These are phyloP conservation scores for Pseudocercospora vitis DNA, from an alignment of 2,329 filamentous ascomycete genomes.

Conservation along the genomic window DNA sequence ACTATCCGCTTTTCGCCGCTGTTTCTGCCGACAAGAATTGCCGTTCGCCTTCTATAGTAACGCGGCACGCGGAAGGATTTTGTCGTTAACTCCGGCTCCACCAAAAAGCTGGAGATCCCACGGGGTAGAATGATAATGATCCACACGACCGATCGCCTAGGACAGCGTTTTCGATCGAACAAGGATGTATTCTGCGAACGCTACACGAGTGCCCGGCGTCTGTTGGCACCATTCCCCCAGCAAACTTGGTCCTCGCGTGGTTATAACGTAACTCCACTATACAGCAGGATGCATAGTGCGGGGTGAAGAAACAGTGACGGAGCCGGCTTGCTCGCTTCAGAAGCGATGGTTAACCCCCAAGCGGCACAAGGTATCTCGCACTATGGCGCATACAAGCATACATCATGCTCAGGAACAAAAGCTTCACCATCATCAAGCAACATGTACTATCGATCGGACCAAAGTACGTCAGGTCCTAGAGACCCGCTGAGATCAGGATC, in stretches of 20 bases:
- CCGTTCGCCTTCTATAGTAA: slow-evolving; percentile 5
- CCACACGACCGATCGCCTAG: neutral
- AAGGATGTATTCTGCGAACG: neutral
- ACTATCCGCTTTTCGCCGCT: slow-evolving; percentile 1
- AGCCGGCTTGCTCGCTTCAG: neutral
- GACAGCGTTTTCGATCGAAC: neutral
- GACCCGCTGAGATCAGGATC: neutral
- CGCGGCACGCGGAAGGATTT: slow-evolving; percentile 4
- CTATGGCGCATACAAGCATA: slow-evolving; percentile 4
- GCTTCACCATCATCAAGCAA: neutral
- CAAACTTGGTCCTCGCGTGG: neutral
- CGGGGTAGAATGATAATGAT: neutral
- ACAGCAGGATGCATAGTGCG: neutral
- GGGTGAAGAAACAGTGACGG: neutral
- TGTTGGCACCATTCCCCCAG: neutral
- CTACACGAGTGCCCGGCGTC: neutral
- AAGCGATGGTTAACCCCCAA: neutral
- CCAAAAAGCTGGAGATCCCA: slow-evolving; percentile 2
- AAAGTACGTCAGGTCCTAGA: neutral
- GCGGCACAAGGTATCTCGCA: neutral
- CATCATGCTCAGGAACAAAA: neutral
- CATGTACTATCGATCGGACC: neutral
- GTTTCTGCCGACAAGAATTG: neutral
- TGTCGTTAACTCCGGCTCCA: slow-evolving; percentile 2
- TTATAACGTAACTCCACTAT: neutral